These are phyloP conservation scores for Vitis rotundifolia DNA, from an alignment of 164 flowering plant species.

Conservation along the genomic window DNA sequence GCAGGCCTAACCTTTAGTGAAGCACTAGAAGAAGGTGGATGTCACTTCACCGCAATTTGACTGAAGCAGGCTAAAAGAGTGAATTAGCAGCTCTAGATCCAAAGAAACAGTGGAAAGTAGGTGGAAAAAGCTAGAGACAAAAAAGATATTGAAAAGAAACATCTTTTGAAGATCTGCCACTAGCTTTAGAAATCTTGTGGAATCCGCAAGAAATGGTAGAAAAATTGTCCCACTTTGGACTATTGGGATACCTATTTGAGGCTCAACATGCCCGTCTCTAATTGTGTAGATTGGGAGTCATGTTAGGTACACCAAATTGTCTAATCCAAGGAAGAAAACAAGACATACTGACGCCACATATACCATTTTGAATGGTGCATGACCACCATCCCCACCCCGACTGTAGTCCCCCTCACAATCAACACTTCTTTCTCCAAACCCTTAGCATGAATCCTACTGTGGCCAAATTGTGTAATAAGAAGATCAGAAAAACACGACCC, in stretches of 20 bases:
- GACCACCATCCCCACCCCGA: too few species aligned
- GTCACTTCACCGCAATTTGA: too few species aligned
- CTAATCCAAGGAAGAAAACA: slow-evolving; percentile 10
- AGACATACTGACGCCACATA: not conserved
- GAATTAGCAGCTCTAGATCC: not conserved
- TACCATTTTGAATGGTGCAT: not conserved
- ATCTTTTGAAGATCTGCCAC: not conserved
- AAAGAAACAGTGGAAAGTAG: not conserved
- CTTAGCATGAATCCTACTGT: too few species aligned
- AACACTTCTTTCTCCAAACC: too few species aligned
- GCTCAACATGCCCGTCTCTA: not conserved
- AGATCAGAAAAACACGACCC: too few species aligned
- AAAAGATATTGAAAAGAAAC: not conserved
- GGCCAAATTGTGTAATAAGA: too few species aligned
- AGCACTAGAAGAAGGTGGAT: too few species aligned
- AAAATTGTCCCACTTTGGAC: not conserved
- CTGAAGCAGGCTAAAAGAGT: too few species aligned
- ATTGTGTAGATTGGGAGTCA: not conserved
- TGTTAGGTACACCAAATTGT: slow-evolving; percentile 9
- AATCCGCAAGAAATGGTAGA: not conserved
- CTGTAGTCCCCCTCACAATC: too few species aligned
- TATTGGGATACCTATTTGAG: not conserved
- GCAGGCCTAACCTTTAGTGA: too few species aligned
- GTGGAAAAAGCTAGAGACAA: not conserved
- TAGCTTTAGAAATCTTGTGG: not conserved